Evolutionary conservation across 352 stramenopile species (phyloP).

Genomic region (Phytophthora melonis): DNA sequence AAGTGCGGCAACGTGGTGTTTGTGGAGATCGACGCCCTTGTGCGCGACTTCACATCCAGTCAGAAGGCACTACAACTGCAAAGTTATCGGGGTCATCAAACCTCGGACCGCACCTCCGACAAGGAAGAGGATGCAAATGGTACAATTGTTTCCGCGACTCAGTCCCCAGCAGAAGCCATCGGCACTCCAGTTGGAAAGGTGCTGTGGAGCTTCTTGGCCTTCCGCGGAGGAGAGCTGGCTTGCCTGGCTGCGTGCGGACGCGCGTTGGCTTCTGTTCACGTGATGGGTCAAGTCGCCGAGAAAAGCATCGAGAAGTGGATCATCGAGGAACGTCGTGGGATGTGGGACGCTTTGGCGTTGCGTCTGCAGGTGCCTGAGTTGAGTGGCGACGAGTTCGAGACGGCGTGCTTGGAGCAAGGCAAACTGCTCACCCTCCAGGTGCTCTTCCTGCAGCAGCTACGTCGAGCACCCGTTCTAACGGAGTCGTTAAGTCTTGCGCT

Average conservation of each 20-base stretch:
- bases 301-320: constrained; percentile 89
- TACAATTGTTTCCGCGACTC: constrained; percentile 16
- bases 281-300: constrained; percentile 85
- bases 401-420: constrained; percentile 70
- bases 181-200: constrained; percentile 69
- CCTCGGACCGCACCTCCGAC: constrained; percentile 20
- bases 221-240: constrained; percentile 80
- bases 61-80: constrained; percentile 51
- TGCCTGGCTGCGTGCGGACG: constrained; percentile 76
- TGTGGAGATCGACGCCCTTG: constrained; percentile 81
- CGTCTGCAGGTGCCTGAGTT: constrained; percentile 80
- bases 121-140: constrained; percentile 29
- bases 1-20: constrained; percentile 89
- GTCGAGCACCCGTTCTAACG: constrained; percentile 65
- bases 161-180: constrained; percentile 59
- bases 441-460: constrained; percentile 80
- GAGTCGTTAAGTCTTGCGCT: constrained; percentile 78
- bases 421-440: constrained; percentile 84
- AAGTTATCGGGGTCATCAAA: constrained; percentile 28
- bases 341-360: constrained; percentile 69
- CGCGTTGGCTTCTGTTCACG: constrained; percentile 82
- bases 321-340: constrained; percentile 75
- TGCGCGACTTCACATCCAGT: constrained; percentile 81
- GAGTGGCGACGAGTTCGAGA: constrained; percentile 84
- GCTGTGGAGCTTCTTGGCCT: constrained; percentile 84